These are phyloP conservation scores for Capronia americana DNA, from an alignment of 2,329 filamentous ascomycete genomes.

Conservation along the genomic window DNA sequence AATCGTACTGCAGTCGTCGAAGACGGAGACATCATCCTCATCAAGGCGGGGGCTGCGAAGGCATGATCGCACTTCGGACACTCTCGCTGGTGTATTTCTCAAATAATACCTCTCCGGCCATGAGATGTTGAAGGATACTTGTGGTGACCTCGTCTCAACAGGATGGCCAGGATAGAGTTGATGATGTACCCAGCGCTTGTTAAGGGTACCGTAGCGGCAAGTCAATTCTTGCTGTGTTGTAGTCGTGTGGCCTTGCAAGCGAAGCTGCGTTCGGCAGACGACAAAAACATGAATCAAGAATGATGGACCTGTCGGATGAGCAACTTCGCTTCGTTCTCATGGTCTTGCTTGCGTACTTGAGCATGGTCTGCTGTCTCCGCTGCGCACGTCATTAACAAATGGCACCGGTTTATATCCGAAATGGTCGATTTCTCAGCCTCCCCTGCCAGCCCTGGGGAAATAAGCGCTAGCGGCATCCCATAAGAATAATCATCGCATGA, in stretches of 20 bases:
- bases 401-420: not conserved
- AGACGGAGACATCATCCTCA: constrained; percentile 71
- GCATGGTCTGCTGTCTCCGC: too few relatives aligned
- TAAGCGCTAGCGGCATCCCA: not conserved
- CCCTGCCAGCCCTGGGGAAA: not conserved
- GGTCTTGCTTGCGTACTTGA: not conserved
- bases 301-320: not conserved
- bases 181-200: not conserved
- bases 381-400: not conserved
- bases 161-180: not conserved
- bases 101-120: not conserved
- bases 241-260: not conserved
- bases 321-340: not conserved
- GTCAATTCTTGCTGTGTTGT: not conserved
- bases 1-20: constrained; percentile 45
- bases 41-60: constrained; percentile 71
- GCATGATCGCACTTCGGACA: constrained; percentile 37
- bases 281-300: not conserved
- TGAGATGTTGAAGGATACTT: not conserved
- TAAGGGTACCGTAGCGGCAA: not conserved
- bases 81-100: not conserved
- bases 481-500: not conserved
- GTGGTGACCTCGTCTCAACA: not conserved
- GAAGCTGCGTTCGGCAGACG: not conserved
- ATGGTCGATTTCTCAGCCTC: not conserved